Conservation (phyloP, 768 basidiomycete species). For the Boletellus sp. region DNA sequence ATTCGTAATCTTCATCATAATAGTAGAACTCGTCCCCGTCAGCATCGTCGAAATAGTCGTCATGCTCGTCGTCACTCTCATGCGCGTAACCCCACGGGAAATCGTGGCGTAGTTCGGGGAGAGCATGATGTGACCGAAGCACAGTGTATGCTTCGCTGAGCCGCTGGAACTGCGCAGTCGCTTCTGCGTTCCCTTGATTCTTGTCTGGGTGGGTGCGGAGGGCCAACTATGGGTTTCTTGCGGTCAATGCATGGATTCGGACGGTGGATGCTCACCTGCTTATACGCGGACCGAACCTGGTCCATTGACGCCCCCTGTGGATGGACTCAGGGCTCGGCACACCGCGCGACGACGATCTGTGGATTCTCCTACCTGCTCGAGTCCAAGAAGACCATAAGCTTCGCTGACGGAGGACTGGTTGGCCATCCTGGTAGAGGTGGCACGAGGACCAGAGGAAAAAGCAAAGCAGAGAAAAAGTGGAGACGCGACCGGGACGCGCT, state of each 20-base stretch:
- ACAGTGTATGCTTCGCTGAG: constrained; percentile 66
- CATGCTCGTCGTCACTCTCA: constrained; percentile 40
- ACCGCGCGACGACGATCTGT: not conserved
- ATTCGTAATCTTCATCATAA: constrained; percentile 30
- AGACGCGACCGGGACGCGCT: constrained; percentile 29
- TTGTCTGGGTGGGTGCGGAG: constrained; percentile 75
- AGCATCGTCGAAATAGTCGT: constrained; percentile 28
- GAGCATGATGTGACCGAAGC: constrained; percentile 50
- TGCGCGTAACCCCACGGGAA: constrained; percentile 20
- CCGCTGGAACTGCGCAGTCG: constrained; percentile 66
- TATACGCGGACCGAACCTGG: constrained; percentile 64
- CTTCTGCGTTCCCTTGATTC: constrained; percentile 60
- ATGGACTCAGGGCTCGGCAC: constrained; percentile 6
- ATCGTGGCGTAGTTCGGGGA: constrained; percentile 21
- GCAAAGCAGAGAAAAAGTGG: constrained; percentile 6
- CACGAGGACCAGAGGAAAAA: constrained; percentile 3
- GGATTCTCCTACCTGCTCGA: constrained; percentile 44
- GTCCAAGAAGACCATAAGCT: constrained; percentile 45
- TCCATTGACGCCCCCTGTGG: constrained; percentile 58
- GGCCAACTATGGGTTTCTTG: constrained; percentile 43
- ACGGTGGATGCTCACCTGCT: constrained; percentile 44
- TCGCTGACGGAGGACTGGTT: constrained; percentile 34
- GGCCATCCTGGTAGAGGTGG: constrained; percentile 30
- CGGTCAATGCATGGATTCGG: not conserved
- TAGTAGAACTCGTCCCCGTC: constrained; percentile 30